Base-by-base conservation (phyloP, 2,329 filamentous ascomycete genomes). In the Aspergillus ochraceoroseus region DNA sequence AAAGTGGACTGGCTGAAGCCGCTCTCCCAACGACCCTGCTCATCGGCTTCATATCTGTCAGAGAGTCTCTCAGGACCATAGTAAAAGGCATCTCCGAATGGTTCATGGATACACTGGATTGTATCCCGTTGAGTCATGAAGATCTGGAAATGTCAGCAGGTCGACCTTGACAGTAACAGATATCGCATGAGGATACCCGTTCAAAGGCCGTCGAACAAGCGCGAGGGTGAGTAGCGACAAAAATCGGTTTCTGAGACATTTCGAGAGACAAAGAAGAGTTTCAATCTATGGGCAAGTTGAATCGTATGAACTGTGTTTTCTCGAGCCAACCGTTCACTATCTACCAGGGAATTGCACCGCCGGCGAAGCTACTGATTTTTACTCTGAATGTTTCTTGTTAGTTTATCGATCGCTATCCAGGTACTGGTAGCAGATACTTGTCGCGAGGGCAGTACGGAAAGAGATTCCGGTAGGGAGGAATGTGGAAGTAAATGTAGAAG, bases 201-300 rank as follows among this genome's bases (percentile, higher is more conserved):
- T 98, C 92, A 70, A 96, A 98, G 19, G 92, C 92, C 33, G 92
- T 96, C 42, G 89, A 95, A 72, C 89, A 95, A 51, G 90, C 87
- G 67, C 92, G 77, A 23, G 92, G 92, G 68, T 96, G 90, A 56
- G 92, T 96, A 43, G 83, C 87, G 58, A 92, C 82, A 64, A 96
- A 96, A 64, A 96, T 86, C 26, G 86, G 84, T 61, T 82, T 92
- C 64, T 70, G 75, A 54, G 83, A 80, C 84, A 88, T 89, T 12
- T 31, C 27, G 22, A 3, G n/a, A n/a, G n/a, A n/a, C 26, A 12
- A n/a, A 7, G 7, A 32, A n/a, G n/a, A 23, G 12, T 33, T 19
- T 17, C 4, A 28, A 19, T 22, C 22, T n/a, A 23, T 22, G 15
- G n/a, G n/a, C n/a, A n/a, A n/a, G n/a, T n/a, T 15, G 7, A 37